These are phyloP conservation scores for Cardiospermum halicacabum DNA, from an alignment of 345 rosid genomes.

Conservation along the genomic window DNA sequence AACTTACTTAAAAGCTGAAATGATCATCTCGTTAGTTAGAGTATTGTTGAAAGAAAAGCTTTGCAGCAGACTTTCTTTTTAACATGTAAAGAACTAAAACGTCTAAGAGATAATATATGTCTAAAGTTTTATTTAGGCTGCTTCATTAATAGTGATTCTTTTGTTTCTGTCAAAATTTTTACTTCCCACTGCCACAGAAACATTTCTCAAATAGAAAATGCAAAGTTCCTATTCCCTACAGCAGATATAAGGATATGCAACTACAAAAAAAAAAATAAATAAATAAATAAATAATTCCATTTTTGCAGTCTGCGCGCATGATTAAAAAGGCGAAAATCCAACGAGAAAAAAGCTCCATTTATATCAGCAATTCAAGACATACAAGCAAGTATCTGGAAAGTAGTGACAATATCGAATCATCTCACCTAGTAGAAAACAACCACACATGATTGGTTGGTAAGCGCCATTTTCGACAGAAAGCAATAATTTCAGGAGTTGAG, in stretches of 20 bases:
- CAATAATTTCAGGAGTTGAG: constrained; percentile 82
- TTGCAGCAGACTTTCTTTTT: background rate
- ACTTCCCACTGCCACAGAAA: background rate
- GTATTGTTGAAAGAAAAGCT: background rate
- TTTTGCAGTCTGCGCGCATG: background rate
- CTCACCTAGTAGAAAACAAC: constrained; percentile 94
- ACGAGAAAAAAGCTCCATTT: background rate
- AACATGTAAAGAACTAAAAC: background rate
- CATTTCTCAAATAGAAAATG: constrained; percentile 1
- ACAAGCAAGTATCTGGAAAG: background rate
- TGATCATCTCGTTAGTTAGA: background rate
- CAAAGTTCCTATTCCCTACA: background rate
- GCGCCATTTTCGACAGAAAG: constrained; percentile 88
- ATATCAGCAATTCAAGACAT: background rate
- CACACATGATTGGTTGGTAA: constrained; percentile 90
- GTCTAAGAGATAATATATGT: background rate
- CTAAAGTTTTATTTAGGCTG: background rate
- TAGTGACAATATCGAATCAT: constrained; percentile 14
- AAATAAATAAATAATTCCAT: too few species aligned
- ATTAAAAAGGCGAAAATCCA: background rate
- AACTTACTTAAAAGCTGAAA: background rate
- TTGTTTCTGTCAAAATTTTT: background rate
- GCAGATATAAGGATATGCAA: background rate
- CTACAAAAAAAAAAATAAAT: background rate
- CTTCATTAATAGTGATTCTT: background rate